phyloP scores from a whole-genome alignment of 495 filamentous ascomycete genomes.

The Chaetomidium leptoderma region DNA sequence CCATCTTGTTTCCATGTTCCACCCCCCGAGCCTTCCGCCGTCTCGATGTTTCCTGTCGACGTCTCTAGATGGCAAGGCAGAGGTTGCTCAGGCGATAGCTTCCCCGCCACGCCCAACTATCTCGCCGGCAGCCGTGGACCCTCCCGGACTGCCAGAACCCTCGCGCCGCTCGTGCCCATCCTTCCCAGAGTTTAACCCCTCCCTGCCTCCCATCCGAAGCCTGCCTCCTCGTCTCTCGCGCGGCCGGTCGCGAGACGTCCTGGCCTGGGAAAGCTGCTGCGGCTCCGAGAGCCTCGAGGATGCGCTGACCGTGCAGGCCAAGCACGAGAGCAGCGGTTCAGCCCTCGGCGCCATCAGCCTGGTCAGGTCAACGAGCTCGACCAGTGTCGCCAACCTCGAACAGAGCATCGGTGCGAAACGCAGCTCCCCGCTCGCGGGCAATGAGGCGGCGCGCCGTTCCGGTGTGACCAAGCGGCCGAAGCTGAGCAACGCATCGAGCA shows the following conservation, averaged over 20 bases:
- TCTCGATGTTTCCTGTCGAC: slow-evolving; percentile 62
- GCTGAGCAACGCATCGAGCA: slow-evolving; percentile 62
- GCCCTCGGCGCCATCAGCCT: slow-evolving; percentile 67
- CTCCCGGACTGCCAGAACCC: slow-evolving; percentile 51
- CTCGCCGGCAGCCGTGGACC: slow-evolving; percentile 30
- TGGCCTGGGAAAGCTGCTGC: slow-evolving; percentile 79
- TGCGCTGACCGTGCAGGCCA: slow-evolving; percentile 64
- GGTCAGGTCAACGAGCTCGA: slow-evolving; percentile 61
- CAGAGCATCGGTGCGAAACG: slow-evolving; percentile 54
- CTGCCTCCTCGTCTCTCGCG: slow-evolving; percentile 44
- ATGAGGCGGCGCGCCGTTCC: slow-evolving; percentile 42
- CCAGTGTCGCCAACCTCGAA: slow-evolving; percentile 41
- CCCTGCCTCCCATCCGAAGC: slow-evolving; percentile 47
- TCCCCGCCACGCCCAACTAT: slow-evolving; percentile 58
- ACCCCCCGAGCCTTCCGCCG: slow-evolving; percentile 30
- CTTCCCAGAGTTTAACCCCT: slow-evolving; percentile 46
- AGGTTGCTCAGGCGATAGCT: slow-evolving; percentile 65
- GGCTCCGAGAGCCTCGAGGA: slow-evolving; percentile 64
- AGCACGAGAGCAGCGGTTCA: slow-evolving; percentile 67
- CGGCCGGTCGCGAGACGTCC: slow-evolving; percentile 75
- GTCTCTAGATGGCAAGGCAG: slow-evolving; percentile 78
- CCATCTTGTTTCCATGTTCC: neutral
- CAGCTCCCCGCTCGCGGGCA: slow-evolving; percentile 43
- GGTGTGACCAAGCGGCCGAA: slow-evolving; percentile 59
- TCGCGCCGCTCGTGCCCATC: too few relatives aligned